Evolutionary conservation across 805 yeast species (phyloP).

Genomic region (Tetrapisispora phaffii): DNA sequence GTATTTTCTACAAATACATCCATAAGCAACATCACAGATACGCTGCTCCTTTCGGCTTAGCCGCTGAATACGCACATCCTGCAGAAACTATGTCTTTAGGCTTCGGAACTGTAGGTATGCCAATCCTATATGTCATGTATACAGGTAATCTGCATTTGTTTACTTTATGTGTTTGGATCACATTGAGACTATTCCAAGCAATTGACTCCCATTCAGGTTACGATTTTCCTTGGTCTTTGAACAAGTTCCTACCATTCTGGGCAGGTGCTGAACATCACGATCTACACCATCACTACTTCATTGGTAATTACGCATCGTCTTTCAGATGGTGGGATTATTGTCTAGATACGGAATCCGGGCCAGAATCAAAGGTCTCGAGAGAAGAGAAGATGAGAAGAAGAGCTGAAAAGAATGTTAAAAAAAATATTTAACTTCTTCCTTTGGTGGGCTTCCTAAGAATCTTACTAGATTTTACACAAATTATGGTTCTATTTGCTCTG

Average conservation of each 20-base stretch:
- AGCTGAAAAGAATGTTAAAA: slow-evolving; percentile 36
- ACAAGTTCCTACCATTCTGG: slow-evolving; percentile 84
- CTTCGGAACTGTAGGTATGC: slow-evolving; percentile 88
- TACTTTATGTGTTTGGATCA: slow-evolving; percentile 77
- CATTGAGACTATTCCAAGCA: slow-evolving; percentile 80
- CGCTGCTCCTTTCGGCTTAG: slow-evolving; percentile 90
- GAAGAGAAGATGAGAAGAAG: slow-evolving; percentile 45
- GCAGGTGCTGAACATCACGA: slow-evolving; percentile 97
- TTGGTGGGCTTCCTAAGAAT: not conserved
- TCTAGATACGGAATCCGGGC: slow-evolving; percentile 75
- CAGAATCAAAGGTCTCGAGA: slow-evolving; percentile 58
- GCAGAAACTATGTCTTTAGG: slow-evolving; percentile 80
- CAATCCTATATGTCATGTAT: slow-evolving; percentile 65
- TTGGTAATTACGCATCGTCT: slow-evolving; percentile 83
- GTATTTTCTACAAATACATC: slow-evolving; percentile 73
- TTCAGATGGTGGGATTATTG: slow-evolving; percentile 89
- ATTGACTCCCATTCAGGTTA: slow-evolving; percentile 93
- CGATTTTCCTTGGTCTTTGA: slow-evolving; percentile 89
- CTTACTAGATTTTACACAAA: not conserved
- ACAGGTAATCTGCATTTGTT: slow-evolving; percentile 67
- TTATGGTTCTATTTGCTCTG: not conserved
- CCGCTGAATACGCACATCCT: slow-evolving; percentile 97
- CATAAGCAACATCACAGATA: slow-evolving; percentile 94
- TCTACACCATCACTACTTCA: slow-evolving; percentile 85
- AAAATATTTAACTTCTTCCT: not conserved